Evolutionary conservation across 129 eudicot species (phyloP).

Genomic region (Tagetes erecta): DNA sequence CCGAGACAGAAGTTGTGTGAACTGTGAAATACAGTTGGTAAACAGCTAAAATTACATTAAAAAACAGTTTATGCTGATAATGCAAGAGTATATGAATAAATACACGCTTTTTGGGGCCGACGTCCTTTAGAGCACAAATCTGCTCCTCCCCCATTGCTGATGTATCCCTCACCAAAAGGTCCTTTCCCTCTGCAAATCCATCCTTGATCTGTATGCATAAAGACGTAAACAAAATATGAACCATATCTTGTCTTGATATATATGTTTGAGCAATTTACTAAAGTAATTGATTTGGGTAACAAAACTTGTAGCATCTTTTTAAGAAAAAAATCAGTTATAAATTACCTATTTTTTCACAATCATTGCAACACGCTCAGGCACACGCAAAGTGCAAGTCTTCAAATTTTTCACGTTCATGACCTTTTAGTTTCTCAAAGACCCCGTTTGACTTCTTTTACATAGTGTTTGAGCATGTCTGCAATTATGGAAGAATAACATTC

Average conservation of each 20-base stretch:
- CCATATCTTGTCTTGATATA: background rate
- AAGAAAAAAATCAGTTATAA: background rate
- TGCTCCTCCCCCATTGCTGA: constrained; percentile 74
- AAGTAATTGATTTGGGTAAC: background rate
- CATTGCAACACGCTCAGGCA: background rate
- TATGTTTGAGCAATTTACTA: background rate
- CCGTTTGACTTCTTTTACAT: constrained; percentile 84
- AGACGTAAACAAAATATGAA: background rate
- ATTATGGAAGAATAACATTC: constrained; percentile 17
- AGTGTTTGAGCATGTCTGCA: constrained; percentile 70
- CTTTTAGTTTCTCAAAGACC: constrained; percentile 47
- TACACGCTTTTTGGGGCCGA: constrained; percentile 43
- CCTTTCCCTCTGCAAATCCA: constrained; percentile 62
- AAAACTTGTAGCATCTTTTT: background rate
- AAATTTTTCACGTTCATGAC: background rate
- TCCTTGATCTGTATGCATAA: constrained; percentile 45
- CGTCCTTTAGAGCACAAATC: constrained; percentile 57
- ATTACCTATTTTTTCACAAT: background rate
- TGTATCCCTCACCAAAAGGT: constrained; percentile 56
- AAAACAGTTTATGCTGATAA: constrained; percentile 26
- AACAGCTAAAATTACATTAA: background rate
- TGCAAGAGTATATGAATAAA: background rate
- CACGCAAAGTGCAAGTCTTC: background rate
- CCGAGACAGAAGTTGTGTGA: constrained; percentile 19
- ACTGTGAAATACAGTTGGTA: background rate